Percentiles rank a stretch among this genome's conserved stretches.
These are phyloP conservation scores for Naegleria fowleri DNA, from an alignment of 208 protist genomes.

Conservation along the genomic window DNA sequence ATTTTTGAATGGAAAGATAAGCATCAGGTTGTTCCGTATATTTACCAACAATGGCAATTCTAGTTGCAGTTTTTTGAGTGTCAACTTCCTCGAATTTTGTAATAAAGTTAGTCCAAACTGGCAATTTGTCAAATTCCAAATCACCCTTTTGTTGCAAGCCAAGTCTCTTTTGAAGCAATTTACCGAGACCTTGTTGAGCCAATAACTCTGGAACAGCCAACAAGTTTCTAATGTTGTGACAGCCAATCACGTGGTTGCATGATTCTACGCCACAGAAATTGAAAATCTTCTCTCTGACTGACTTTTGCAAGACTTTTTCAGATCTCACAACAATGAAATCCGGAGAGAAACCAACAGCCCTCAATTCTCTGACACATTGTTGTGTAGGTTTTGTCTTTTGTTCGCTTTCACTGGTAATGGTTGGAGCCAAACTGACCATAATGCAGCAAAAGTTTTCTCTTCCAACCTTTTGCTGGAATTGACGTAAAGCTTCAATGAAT, in stretches of 20 bases:
- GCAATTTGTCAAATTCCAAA: slow-evolving; percentile 46
- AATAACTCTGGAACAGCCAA: slow-evolving; percentile 89
- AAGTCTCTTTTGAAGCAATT: slow-evolving; percentile 68
- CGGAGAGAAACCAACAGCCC: slow-evolving; percentile 90
- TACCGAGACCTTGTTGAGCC: slow-evolving; percentile 70
- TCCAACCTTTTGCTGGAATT: slow-evolving; percentile 77
- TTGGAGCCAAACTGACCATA: slow-evolving; percentile 53
- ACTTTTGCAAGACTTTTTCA: slow-evolving; percentile 64
- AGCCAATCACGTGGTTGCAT: slow-evolving; percentile 79
- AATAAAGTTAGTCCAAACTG: not conserved
- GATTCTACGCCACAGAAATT: slow-evolving; percentile 92
- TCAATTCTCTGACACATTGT: slow-evolving; percentile 86
- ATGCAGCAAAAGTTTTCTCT: slow-evolving; percentile 61
- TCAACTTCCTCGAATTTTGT: not conserved
- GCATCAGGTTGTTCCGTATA: slow-evolving; percentile 78
- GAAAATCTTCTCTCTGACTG: slow-evolving; percentile 83
- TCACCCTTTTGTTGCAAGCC: slow-evolving; percentile 61
- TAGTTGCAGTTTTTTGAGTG: not conserved
- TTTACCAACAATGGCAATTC: slow-evolving; percentile 27
- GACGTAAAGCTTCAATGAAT: slow-evolving; percentile 95
- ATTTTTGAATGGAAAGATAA: slow-evolving; percentile 95
- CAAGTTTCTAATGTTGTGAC: slow-evolving; percentile 90
- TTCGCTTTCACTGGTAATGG: slow-evolving; percentile 71
- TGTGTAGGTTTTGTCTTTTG: slow-evolving; percentile 99
- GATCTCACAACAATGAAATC: slow-evolving; percentile 96